Base-by-base conservation (phyloP, 1,139 yeast species). In the Yamadazyma siamensis region DNA sequence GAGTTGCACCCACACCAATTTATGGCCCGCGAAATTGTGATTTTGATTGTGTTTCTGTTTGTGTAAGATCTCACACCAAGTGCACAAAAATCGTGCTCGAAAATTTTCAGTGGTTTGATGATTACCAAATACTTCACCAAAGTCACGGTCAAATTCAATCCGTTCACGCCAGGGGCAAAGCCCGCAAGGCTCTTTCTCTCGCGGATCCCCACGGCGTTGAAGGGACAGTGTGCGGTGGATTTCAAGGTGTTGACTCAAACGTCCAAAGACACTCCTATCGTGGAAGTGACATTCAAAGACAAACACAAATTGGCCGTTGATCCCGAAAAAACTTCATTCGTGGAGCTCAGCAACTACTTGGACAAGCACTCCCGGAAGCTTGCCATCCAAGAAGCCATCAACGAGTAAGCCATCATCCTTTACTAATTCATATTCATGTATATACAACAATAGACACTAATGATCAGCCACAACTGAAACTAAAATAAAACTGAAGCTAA, bases 41-140 rank as follows among this genome's bases (percentile, higher is more conserved):
- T n/a, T n/a, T n/a, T n/a, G n/a, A n/a, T n/a, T n/a, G n/a, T n/a
- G n/a, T n/a, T n/a, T n/a, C n/a, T n/a, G n/a, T n/a, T n/a, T n/a
- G n/a, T n/a, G n/a, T n/a, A n/a, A n/a, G n/a, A n/a, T n/a, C n/a
- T n/a, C n/a, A n/a, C n/a, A n/a, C n/a, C n/a, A n/a, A n/a, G n/a
- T n/a, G n/a, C n/a, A n/a, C n/a, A n/a, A n/a, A n/a, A n/a, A n/a
- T n/a, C n/a, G n/a, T n/a, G n/a, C n/a, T n/a, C n/a, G n/a, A 41
- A 41, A 31, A 32, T 41, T 41, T 37, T 21, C 8, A 6, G 6
- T 16, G 13, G 6, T 25, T 8, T 26, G 7, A 86, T 87, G 95
- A 81, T 87, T 47, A 87, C 95, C 28, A 85, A 85, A 59, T 86
- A 81, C 61, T 84, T 87, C 59, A 66, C 86, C 23, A 79, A 78